Evolutionary conservation across 768 basidiomycete genomes (phyloP), one percentile per base, ranked within the genome.

Genomic region (Hemileccinum impolitum): DNA sequence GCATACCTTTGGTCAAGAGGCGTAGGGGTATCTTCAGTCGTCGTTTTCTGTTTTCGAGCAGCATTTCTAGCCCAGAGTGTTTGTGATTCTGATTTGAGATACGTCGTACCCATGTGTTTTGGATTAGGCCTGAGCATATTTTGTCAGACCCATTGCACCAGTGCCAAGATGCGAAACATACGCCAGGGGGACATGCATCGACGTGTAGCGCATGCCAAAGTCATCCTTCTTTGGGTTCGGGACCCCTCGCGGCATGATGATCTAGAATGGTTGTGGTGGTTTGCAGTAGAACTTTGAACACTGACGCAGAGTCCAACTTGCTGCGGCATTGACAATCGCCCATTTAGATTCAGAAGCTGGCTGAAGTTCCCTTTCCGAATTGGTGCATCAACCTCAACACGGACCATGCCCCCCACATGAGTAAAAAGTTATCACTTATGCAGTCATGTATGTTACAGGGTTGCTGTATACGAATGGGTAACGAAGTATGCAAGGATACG

Each of bases 191-290:
- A 92, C 89, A 68, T 82, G 75, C 68, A 93, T 93, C 13, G 79
- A 74, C 4, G 91, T 91, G 68, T 85, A 91, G 39, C 82, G 79
- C 74, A 93, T 74, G 14, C 89, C 87, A 48, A 81, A 84, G 57
- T 92, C 90, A 72, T 91, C 88, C 56, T 81, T 78, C 68, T 83
- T 87, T 25, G 79, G 81, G 60, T 88, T 89, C 26, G 90, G 88
- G 40, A 90, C 79, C 50, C 89, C 89, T 67, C 89, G 79, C 51
- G 89, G 89, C 89, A 90, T 90, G 28, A 18, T 51, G 37, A 37
- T 51, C n/a, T 36, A 31, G 17, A 19, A 30, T 21, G 9, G 40
- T 45, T 36, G 43, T 38, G 15, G 34, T 43, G 36, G 47, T 30
- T 47, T 21, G 37, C 8, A 17, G 19, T 37, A 37, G 37, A 45